phyloP scores from a whole-genome alignment of 345 rosid genomes.

The Heritiera littoralis region DNA sequence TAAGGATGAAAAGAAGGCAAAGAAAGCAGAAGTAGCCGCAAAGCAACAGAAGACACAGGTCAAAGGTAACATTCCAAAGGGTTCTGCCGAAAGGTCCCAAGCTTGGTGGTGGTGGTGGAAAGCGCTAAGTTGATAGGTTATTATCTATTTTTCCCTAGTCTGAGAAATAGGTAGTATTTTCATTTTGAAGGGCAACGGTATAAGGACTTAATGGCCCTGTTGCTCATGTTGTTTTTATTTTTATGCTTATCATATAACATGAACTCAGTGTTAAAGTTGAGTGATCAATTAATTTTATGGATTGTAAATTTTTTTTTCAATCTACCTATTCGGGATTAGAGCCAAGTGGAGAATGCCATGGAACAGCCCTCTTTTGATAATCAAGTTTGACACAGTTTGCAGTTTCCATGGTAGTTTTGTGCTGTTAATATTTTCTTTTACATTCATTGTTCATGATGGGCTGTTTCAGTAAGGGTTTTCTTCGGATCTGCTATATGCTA shows the following conservation, averaged over 20 bases:
- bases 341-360: background rate
- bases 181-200: constrained; percentile 7
- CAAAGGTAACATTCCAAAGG: constrained; percentile 49
- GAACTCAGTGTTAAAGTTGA: background rate
- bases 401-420: background rate
- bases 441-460: background rate
- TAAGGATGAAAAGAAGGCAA: constrained; percentile 82
- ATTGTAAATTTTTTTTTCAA: background rate
- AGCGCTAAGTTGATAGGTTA: constrained; percentile 42
- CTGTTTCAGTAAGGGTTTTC: background rate
- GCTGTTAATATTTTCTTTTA: background rate
- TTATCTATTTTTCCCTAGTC: constrained; percentile 11
- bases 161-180: constrained; percentile 21
- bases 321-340: background rate
- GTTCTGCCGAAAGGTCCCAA: constrained; percentile 62
- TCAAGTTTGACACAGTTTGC: background rate
- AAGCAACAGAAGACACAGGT: constrained; percentile 57
- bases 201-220: background rate
- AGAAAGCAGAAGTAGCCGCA: constrained; percentile 63
- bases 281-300: constrained; percentile 17
- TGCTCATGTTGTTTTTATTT: background rate
- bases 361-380: background rate
- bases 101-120: constrained; percentile 84
- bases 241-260: background rate
- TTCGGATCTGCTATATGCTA: no score